Evolutionary conservation across 805 yeast genomes (phyloP).

Genomic region (Yarrowia bubula): DNA sequence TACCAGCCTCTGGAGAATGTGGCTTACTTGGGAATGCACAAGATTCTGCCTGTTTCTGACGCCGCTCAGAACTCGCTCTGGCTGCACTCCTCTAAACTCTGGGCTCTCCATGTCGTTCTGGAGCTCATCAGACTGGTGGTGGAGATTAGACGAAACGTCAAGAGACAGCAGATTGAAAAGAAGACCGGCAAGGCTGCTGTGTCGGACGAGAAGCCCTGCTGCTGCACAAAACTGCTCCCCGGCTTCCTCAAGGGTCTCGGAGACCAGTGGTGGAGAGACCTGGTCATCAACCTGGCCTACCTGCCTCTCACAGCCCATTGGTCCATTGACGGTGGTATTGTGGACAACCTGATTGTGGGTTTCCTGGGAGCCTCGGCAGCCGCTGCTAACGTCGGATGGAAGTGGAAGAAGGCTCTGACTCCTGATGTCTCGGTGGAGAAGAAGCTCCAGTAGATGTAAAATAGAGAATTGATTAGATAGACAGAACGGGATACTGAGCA

Average conservation of each 20-base stretch:
- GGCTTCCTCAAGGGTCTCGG: slow-evolving; percentile 16
- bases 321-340: slow-evolving; percentile 42
- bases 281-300: slow-evolving; percentile 43
- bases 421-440: slow-evolving; percentile 9
- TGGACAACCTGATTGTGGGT: slow-evolving; percentile 41
- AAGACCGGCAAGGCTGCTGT: neutral
- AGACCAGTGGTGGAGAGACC: slow-evolving; percentile 28
- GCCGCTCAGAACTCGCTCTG: slow-evolving; percentile 36
- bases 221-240: neutral
- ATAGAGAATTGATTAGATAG: neutral
- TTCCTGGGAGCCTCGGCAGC: slow-evolving; percentile 42
- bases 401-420: slow-evolving; percentile 29
- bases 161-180: slow-evolving; percentile 28
- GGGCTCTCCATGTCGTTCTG: slow-evolving; percentile 42
- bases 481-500: too few relatives aligned
- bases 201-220: slow-evolving; percentile 9
- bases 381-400: slow-evolving; percentile 30
- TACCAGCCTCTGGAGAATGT: slow-evolving; percentile 45
- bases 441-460: slow-evolving; percentile 2
- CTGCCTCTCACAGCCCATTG: slow-evolving; percentile 46
- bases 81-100: slow-evolving; percentile 39
- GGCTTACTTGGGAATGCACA: slow-evolving; percentile 43
- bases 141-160: slow-evolving; percentile 29
- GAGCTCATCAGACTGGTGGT: slow-evolving; percentile 35
- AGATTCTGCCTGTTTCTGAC: slow-evolving; percentile 36